Evolutionary conservation across 23 red algal species (phyloP).

Genomic region (Cyanidiococcus yangmingshanensis): DNA sequence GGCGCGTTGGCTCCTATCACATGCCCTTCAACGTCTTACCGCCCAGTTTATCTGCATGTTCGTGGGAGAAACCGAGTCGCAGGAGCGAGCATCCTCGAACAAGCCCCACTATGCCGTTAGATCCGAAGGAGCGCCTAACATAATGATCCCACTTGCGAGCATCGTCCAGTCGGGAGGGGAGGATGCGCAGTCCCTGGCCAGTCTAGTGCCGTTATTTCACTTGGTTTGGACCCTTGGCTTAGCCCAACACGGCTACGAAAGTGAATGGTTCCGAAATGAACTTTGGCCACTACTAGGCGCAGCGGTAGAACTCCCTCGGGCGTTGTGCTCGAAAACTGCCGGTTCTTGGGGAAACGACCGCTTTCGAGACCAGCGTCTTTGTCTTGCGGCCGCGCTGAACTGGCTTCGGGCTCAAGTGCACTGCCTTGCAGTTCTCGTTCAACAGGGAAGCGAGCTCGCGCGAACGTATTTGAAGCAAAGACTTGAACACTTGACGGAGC

Average conservation of each 20-base stretch:
- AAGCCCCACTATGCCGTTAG: neutral
- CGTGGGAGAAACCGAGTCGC: neutral
- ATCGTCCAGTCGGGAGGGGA: neutral
- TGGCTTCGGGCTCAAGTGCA: neutral
- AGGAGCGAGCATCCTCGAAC: neutral
- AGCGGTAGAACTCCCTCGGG: neutral
- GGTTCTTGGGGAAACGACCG: neutral
- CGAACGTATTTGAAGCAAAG: neutral
- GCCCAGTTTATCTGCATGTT: neutral
- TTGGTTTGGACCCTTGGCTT: neutral
- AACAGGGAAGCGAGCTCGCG: neutral
- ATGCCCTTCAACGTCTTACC: neutral
- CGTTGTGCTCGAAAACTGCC: neutral
- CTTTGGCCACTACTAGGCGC: neutral
- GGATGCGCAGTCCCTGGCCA: neutral
- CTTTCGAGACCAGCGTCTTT: neutral
- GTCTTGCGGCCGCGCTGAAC: neutral
- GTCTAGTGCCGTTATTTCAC: neutral
- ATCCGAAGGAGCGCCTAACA: neutral
- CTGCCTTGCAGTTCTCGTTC: neutral
- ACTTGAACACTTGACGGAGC: neutral
- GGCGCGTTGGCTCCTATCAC: neutral
- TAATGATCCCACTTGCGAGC: neutral
- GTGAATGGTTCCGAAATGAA: neutral
- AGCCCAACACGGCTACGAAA: neutral